phyloP scores from a whole-genome alignment of 345 rosid species.

The Luvunga scandens region DNA sequence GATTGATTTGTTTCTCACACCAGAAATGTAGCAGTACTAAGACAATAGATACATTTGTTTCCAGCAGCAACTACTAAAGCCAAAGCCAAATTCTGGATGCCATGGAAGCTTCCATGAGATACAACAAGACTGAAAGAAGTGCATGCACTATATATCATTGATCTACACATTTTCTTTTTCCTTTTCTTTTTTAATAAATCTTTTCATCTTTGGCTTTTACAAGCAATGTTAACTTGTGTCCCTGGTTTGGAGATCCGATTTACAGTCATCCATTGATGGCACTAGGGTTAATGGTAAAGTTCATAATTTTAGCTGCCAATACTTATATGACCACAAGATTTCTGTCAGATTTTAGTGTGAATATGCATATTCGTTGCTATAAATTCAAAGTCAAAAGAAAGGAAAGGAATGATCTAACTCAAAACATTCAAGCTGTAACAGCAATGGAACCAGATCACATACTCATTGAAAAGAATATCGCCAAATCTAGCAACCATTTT shows the following conservation, averaged over 20 bases:
- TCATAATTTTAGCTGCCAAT: too few relatives aligned
- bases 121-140: not conserved
- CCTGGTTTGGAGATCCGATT: not conserved
- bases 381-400: not conserved
- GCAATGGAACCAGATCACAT: not conserved
- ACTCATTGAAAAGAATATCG: conserved; percentile 21
- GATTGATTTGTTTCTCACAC: not conserved
- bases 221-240: not conserved
- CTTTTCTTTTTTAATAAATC: not conserved
- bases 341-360: too few relatives aligned
- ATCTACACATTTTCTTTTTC: not conserved
- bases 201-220: not conserved
- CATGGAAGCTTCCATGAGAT: not conserved
- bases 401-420: not conserved
- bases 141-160: not conserved
- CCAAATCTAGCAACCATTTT: conserved; percentile 30
- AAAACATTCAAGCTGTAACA: not conserved
- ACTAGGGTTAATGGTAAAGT: not conserved
- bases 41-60: not conserved
- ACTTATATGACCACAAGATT: too few relatives aligned
- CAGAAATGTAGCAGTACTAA: not conserved
- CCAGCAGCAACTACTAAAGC: not conserved
- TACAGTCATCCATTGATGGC: not conserved
- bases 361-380: too few relatives aligned
- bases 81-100: not conserved